Base-by-base conservation (phyloP, 2,329 filamentous ascomycete genomes). In the Coniosporium tulheliwenetii region DNA sequence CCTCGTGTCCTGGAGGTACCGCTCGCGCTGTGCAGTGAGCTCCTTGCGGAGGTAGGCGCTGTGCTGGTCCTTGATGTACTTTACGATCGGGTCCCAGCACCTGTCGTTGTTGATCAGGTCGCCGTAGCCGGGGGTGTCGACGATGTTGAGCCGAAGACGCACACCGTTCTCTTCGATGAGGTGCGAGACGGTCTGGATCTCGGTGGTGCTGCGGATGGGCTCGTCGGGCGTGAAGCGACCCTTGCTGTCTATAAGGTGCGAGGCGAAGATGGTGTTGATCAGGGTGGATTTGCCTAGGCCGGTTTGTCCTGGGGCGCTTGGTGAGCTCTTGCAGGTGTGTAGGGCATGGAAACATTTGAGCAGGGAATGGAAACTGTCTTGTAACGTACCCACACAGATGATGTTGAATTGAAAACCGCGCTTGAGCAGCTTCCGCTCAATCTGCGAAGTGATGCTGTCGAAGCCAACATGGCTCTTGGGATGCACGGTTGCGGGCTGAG, bases 31-130 rank as follows among this genome's bases (percentile, higher is more conserved):
- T 52, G 91, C 91, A 42, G 91, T 96, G 58, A 98, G 85, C 67
- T 98, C 91, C 76, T 98, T 98, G 66, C 91, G 85, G 54, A 98
- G 79, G 71, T 96, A 98, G 56, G 91, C 89, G 40, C 86, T 95
- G 74, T 98, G 91, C 73, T 98, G 91, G 67, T 98, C 91, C 76
- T 98, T 98, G 76, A 98, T 98, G 70, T 98, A 98, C 74, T 98
- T 98, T 74, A 98, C 89, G 63, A 98, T 98, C 48, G 91, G 91
- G 61, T 98, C 91, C 91, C 91, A 98, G 79, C 91, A 98, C 75
- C 91, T 83, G 70, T 98, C 91, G 66, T 98, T 98, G 77, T 98
- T 98, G 66, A 98, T 91, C 60, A 95, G 78, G 58, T 98, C 91
- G 59, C 91, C 91, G 58, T 98, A 98, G 49, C 91, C 91, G 48